Base-by-base conservation (phyloP, 768 basidiomycete species). In the Pseudohyphozyma bogoriensis region DNA sequence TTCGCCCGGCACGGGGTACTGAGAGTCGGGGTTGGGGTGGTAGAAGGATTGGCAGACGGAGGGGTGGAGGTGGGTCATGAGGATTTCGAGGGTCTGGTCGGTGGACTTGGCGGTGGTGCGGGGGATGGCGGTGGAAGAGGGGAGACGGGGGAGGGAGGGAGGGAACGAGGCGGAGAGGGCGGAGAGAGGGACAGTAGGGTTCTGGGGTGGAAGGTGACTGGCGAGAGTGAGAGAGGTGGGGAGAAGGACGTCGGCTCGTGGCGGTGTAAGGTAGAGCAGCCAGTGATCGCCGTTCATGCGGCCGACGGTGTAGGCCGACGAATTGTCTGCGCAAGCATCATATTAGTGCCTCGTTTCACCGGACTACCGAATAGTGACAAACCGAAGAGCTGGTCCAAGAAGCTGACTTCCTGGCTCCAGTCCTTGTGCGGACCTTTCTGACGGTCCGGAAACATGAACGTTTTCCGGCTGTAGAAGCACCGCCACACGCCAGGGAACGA, bases 241-340 rank as follows among this genome's bases (percentile, higher is more conserved):
- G 54, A 70, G 67, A 51, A 71, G 68, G 24, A 74, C 77, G 59
- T 60, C 73, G 47, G 76, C 75, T 33, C 73, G 71, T 18, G 87
- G 85, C 2, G 77, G 79, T 24, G 89, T 90, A 68, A 97, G 79
- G 76, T 97, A 99, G 42, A 97, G 83, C 50, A 97, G 76, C 95
- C 95, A 99, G 76, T 99, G 95, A 74, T 96, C 91, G 51, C 93
- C 89, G 74, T 99, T 99, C 74, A 93, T 87, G 71, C 91, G 92
- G 60, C 95, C 95, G 63, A 97, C 85, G 33, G 89, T 92, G 77
- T 99, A 99, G 4, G 92, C 95, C 10, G 89, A 82, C 51, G 91
- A 91, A 55, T 73, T 68, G 44, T 67, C 68, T 66, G 52, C 11
- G 26, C 5, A n/a, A 7, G 12, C 28, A n/a, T n/a, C n/a, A n/a